Evolutionary conservation across 1,139 yeast species (phyloP), one percentile per base, ranked within the genome.

Genomic region (Lodderomyces metapsilosis): DNA sequence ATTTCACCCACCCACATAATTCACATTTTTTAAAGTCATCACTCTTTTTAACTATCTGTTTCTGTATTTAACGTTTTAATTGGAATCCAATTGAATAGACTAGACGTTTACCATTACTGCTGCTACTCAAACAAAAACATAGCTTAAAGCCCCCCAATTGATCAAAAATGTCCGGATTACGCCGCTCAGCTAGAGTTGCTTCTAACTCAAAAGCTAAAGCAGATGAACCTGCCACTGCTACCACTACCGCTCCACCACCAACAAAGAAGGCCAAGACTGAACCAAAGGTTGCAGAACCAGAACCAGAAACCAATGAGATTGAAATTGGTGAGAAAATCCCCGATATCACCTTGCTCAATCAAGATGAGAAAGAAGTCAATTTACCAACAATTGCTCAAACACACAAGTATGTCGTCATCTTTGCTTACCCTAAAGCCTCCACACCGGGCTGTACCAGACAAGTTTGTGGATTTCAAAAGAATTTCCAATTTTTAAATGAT

Each of bases 361-460:
- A 89, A 61, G 84, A 84, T 46, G 86, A 71, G n/a, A 65, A 78
- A 32, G 73, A 71, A 16, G 71, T 89, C 36, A 65, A 74, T 28
- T 64, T 86, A 51, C 58, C 54, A 21, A 70, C 76, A 13, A 66
- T 74, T 13, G 79, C 82, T 6, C 52, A 62, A 15, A 62, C 71
- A 10, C 64, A 78, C 36, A 75, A 74, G 44, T 71, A 77, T 38
- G 65, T 84, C 52, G 74, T 87, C 39, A 76, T 85, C 34, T 85
- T 85, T 59, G 74, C 96, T 12, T 92, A 89, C 58, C 98, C 98
- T 41, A 85, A 77, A 57, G 98, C 98, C 0, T 82, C 85, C 27
- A 92, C 98, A 0, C 96, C 97, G 1, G 98, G 98, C 2, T 91
- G 98, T 63, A 89, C 94, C 1, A 77, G 89, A 55, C 98, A 92